Evolutionary conservation across 2,329 filamentous ascomycete genomes (phyloP).

Genomic region (Beauveria medogensis): DNA sequence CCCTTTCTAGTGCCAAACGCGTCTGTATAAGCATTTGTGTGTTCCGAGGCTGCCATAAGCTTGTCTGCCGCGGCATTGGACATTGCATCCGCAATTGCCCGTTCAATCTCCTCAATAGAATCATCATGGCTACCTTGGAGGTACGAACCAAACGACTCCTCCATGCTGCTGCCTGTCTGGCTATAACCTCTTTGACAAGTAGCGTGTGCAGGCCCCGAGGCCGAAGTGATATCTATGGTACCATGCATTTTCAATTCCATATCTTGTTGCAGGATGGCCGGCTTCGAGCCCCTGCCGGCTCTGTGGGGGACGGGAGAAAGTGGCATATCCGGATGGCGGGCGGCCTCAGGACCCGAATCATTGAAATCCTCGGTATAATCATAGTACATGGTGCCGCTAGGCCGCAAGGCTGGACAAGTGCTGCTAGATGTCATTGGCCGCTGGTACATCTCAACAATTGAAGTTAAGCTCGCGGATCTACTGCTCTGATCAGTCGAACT

Average conservation of each 20-base stretch:
- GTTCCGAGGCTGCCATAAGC: constrained; percentile 1
- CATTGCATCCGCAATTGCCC: constrained; percentile 9
- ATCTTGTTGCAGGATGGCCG: constrained; percentile 21
- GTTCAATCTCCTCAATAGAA: constrained; percentile 9
- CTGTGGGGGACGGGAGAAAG: constrained; percentile 25
- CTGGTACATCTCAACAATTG: constrained; percentile 41
- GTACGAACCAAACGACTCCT: constrained; percentile 6
- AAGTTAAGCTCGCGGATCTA: constrained; percentile 41
- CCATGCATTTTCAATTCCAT: constrained; percentile 1
- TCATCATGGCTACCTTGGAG: constrained; percentile 10
- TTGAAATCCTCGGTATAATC: constrained; percentile 47
- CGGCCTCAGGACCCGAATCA: constrained; percentile 16
- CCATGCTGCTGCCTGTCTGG: not conserved
- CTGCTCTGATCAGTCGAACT: constrained; percentile 29
- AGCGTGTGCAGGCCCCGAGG: not conserved
- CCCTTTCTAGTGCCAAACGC: not conserved
- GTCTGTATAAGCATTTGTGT: not conserved
- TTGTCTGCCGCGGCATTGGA: constrained; percentile 8
- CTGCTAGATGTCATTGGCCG: constrained; percentile 20
- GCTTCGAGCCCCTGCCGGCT: constrained; percentile 17
- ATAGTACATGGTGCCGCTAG: constrained; percentile 37
- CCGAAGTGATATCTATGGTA: not conserved
- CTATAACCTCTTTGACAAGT: not conserved
- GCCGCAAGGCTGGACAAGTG: constrained; percentile 21
- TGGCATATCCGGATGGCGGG: constrained; percentile 15